These are phyloP conservation scores for Prunus kanzakura DNA, from an alignment of 306 rosid genomes.

Conservation along the genomic window DNA sequence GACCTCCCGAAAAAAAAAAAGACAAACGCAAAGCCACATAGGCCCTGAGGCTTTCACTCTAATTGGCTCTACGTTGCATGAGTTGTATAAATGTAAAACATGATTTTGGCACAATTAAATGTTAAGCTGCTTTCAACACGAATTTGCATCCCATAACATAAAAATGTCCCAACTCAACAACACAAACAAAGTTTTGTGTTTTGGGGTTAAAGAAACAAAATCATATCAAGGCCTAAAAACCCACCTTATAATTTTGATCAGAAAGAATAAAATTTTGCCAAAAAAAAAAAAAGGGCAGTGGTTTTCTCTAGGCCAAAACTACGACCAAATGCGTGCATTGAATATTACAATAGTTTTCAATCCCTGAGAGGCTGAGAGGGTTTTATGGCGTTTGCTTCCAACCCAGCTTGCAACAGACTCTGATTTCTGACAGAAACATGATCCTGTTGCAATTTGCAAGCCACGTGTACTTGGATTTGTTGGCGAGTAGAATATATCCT, in stretches of 20 bases:
- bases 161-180: too few relatives aligned
- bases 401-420: conserved; percentile 24
- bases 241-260: too few relatives aligned
- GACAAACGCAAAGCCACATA: conserved; percentile 12
- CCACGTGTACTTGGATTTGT: conserved; percentile 29
- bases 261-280: too few relatives aligned
- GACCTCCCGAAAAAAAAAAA: background rate
- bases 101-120: too few relatives aligned
- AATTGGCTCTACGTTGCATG: too few relatives aligned
- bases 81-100: too few relatives aligned
- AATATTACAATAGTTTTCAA: background rate
- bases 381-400: conserved; percentile 25
- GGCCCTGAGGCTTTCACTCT: conserved; percentile 6
- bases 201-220: background rate
- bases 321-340: background rate
- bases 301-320: background rate
- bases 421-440: conserved; percentile 18
- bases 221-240: too few relatives aligned
- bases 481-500: too few relatives aligned
- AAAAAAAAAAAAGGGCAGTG: too few relatives aligned
- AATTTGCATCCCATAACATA: too few relatives aligned
- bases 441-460: conserved; percentile 26
- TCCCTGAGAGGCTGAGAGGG: background rate
- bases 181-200: too few relatives aligned
- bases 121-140: too few relatives aligned